Evolutionary conservation across 78 protist genomes (phyloP).

Genomic region (Speleostelium caveatum): DNA sequence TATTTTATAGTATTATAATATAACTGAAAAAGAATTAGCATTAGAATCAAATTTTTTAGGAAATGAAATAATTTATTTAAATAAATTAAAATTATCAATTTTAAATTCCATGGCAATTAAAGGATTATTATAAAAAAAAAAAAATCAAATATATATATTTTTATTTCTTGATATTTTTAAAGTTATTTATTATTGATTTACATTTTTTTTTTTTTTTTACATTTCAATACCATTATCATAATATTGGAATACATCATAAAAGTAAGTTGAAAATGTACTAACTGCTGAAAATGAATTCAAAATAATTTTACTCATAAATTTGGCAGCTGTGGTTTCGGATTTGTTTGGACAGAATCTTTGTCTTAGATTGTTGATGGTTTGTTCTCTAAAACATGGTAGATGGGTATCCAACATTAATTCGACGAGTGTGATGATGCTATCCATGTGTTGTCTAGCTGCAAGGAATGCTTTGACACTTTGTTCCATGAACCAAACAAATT

Average conservation of each 20-base stretch:
- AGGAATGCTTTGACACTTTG: slow-evolving; percentile 81
- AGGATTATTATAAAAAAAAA: slow-evolving; percentile 27
- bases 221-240: slow-evolving; percentile 86
- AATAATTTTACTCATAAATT: slow-evolving; percentile 80
- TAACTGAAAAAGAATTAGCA: too few species aligned
- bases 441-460: slow-evolving; percentile 88
- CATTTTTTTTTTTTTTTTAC: too few species aligned
- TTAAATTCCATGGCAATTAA: slow-evolving; percentile 54
- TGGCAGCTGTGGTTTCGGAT: slow-evolving; percentile 86
- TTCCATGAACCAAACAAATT: slow-evolving; percentile 88
- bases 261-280: slow-evolving; percentile 70
- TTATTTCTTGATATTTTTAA: too few species aligned
- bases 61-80: too few species aligned
- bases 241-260: slow-evolving; percentile 89
- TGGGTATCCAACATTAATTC: slow-evolving; percentile 88
- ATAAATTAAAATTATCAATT: slow-evolving; percentile 25
- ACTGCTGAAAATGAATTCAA: slow-evolving; percentile 70
- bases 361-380: slow-evolving; percentile 80
- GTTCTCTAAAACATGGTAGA: slow-evolving; percentile 88
- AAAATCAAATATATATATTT: not conserved
- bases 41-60: too few species aligned
- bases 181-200: too few species aligned
- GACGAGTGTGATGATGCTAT: slow-evolving; percentile 82
- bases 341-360: slow-evolving; percentile 83
- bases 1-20: too few species aligned